Conservation (phyloP, 768 basidiomycete species). For the Rhizopogon salebrosus region DNA sequence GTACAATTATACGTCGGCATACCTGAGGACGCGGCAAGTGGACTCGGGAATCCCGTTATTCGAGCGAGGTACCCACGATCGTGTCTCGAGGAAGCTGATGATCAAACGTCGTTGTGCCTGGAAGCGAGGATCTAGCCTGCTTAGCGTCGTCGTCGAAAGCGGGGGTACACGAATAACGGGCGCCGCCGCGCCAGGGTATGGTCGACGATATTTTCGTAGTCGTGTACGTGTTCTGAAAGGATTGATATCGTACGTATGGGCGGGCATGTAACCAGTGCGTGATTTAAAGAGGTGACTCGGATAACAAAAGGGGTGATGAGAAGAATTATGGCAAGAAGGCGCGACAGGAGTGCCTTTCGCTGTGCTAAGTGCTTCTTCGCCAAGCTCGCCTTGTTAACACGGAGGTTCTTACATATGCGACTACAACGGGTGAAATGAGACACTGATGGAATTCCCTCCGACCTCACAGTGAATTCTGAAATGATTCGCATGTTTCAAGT, state of each 20-base stretch:
- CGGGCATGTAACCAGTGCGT: no score
- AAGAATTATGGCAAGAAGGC: no score
- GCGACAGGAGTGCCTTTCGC: background rate
- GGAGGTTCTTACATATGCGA: background rate
- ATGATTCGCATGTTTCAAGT: background rate
- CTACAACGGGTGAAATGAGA: background rate
- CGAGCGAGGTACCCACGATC: conserved; percentile 2
- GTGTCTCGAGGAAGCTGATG: conserved; percentile 2
- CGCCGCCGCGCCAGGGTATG: background rate
- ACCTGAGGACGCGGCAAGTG: background rate
- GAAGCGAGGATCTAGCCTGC: background rate
- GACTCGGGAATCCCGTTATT: background rate
- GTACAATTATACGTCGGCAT: background rate
- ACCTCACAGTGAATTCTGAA: background rate
- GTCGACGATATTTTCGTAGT: background rate
- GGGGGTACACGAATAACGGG: background rate
- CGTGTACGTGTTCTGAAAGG: no score
- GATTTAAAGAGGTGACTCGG: background rate
- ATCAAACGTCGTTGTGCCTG: background rate
- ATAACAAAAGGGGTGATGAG: no score
- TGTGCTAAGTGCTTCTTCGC: background rate
- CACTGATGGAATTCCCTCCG: background rate
- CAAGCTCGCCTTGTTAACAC: background rate
- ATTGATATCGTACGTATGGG: background rate
- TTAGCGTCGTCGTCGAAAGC: no score